A percentile compares a stretch with the other conserved stretches of the same genome.
Conservation (phyloP, 108 stramenopile species). For the Stephanodiscus triporus region DNA sequence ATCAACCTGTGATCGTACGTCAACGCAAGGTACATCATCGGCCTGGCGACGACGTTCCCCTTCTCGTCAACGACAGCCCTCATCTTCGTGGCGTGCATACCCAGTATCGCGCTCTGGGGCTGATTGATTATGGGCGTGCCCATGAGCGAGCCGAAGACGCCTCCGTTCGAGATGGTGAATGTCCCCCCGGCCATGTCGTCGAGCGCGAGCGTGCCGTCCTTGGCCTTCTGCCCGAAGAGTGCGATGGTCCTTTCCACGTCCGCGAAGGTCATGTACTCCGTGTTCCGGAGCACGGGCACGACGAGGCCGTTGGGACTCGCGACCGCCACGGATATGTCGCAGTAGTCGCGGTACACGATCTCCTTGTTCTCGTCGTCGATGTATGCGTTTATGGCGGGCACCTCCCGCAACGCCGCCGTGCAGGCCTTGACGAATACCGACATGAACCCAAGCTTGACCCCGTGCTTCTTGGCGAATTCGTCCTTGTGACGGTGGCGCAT, state of each 20-base stretch:
- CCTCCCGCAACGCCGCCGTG: conserved; percentile 92
- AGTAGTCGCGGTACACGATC: conserved; percentile 98
- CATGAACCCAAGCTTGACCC: conserved; percentile 99
- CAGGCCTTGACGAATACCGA: conserved; percentile 97
- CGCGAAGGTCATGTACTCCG: conserved; percentile 96
- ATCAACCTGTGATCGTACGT: conserved; percentile 99
- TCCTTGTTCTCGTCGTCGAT: conserved; percentile 98
- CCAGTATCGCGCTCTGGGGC: conserved; percentile 99
- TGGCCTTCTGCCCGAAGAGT: conserved; percentile 94
- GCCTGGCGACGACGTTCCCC: conserved; percentile 96
- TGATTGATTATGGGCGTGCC: conserved; percentile 99
- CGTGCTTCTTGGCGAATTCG: conserved; percentile 95
- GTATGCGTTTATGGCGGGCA: conserved; percentile 98
- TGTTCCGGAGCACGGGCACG: conserved; percentile 97
- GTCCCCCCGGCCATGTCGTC: conserved; percentile 99
- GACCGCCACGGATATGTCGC: conserved; percentile 97
- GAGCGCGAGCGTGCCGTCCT: conserved; percentile 87
- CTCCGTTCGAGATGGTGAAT: conserved; percentile 99
- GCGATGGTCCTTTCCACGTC: conserved; percentile 97
- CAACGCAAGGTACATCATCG: conserved; percentile 99
- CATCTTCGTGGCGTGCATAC: conserved; percentile 99
- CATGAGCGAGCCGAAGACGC: conserved; percentile 98
- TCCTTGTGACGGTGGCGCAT: conserved; percentile 96
- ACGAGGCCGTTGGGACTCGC: conserved; percentile 96
- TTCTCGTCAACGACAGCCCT: conserved; percentile 94